Evolutionary conservation across 1,139 yeast species (phyloP), one percentile per base, ranked within the genome.

Genomic region (Lodderomyces beijingensis): DNA sequence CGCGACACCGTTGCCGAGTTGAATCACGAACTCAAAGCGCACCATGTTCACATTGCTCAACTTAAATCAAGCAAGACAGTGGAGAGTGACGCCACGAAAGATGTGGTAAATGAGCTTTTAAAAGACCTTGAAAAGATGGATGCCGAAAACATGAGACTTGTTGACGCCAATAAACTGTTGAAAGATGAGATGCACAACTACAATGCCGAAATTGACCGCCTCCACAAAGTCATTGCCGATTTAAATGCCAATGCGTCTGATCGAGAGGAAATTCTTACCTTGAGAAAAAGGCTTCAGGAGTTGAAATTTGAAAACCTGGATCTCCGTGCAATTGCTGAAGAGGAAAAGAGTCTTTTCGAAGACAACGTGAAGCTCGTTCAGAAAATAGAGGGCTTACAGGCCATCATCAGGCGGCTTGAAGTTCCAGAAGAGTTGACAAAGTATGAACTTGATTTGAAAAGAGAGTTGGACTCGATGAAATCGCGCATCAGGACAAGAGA

Each of bases 291-390:
- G 16, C 10, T 16, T 25, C 13, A 31, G 26, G 25, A 30, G 4
- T n/a, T 30, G 18, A 16, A 30, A 24, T 9, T 12, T 9, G 32
- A 24, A 13, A 14, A 23, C 10, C 9, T n/a, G 6, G 25, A 23
- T 11, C 25, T 23, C 12, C 7, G 20, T 28, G 12, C 20, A 17
- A 12, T 2, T 23, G 12, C 23, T 3, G 22, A 32, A 27, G 35
- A 32, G 5, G 34, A 32, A 14, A 18, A 20, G 9, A 18, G 14
- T 2, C 15, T 27, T 10, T 27, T 18, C 24, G 23, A 32, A 8
- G 31, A 28, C 29, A 27, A 32, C 21, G 26, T 21, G 9, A 21
- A 32, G 25, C 17, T 23, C 10, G 34, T 28, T 16, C 24, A 21
- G 17, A 32, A 17, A 15, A 14, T 28, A n/a, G 27, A 21, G n/a